Percentiles rank a stretch among this genome's conserved stretches.
These are phyloP conservation scores for Lipomyces yamadae DNA, from an alignment of 805 yeast species.

Conservation along the genomic window DNA sequence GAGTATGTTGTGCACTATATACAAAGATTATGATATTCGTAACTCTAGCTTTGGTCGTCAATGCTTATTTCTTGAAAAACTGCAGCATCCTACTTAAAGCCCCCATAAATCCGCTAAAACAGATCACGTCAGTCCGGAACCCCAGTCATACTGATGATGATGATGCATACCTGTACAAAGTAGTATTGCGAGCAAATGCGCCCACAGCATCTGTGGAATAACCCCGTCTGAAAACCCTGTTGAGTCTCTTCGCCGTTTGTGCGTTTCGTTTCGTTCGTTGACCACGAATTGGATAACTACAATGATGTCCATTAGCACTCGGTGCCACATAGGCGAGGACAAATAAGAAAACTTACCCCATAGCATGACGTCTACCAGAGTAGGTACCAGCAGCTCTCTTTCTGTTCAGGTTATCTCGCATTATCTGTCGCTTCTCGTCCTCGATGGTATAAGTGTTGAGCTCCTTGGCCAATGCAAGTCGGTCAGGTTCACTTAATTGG, in stretches of 20 bases:
- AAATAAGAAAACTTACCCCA: slow-evolving; percentile 51
- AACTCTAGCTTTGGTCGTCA: background rate
- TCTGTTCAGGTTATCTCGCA: slow-evolving; percentile 71
- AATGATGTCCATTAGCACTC: slow-evolving; percentile 14
- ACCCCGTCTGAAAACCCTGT: slow-evolving; percentile 58
- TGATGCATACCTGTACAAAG: background rate
- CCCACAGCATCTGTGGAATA: slow-evolving; percentile 4
- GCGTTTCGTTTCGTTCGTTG: slow-evolving; percentile 93
- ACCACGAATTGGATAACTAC: slow-evolving; percentile 69
- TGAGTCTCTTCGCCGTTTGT: slow-evolving; percentile 83
- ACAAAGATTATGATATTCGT: background rate
- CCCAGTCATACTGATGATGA: background rate
- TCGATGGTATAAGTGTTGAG: slow-evolving; percentile 82
- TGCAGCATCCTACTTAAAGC: background rate
- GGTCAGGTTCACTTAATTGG: slow-evolving; percentile 85
- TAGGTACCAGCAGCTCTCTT: slow-evolving; percentile 84
- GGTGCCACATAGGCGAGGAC: slow-evolving; percentile 22
- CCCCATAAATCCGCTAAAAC: background rate
- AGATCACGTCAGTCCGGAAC: background rate
- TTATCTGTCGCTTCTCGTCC: slow-evolving; percentile 72
- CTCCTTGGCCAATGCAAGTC: slow-evolving; percentile 85
- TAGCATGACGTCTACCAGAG: slow-evolving; percentile 86
- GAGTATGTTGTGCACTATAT: background rate
- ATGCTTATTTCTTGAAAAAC: background rate
- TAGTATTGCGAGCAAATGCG: background rate